Base-by-base conservation (phyloP, 495 filamentous ascomycete genomes). In the Xylaria scruposa region DNA sequence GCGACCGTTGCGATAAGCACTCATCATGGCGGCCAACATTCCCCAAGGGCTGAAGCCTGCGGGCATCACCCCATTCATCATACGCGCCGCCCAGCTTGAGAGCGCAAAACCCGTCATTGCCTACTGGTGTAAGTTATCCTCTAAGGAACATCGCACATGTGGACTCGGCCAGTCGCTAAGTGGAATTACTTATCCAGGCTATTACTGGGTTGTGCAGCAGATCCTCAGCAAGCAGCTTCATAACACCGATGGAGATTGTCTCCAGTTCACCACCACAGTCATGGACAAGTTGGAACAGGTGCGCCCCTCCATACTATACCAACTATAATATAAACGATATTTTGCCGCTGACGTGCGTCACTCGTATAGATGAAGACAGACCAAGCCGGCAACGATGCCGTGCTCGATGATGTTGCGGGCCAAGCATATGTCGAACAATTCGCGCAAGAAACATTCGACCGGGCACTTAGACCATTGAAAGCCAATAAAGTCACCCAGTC, bases 351-450 rank as follows among this genome's bases (percentile, higher is more conserved):
- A 71, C 33, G 9, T 33, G 24, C 26, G 51, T 12, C 44, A 26
- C 47, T 59, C n/a, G 21, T 66, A 54, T 31, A 94, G 90, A 92
- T 89, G 51, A 97, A 97, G 79, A 74, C 81, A 15, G 80, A 86
- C 40, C 83, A 88, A 63, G 78, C 80, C 2, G 78, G 78, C 46
- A 86, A 89, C 71, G 84, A 86, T 79, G 94, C 95, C 74, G 90
- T 95, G 1, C 83, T 85, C 2, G 95, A 98, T 80, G 93, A 96
- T 73, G 82, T 90, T 12, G 93, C 94, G 4, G 94, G 93, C 0
- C 92, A 92, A 77, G 94, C 94, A 68, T 97, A 97, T 77, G 90
- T 97, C 46, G 94, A 97, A 81, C 93, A 97, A 76, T 99, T 99
- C 80, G 95, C 89, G 9, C 83, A 93, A 72, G 92, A 97, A 78